Base-by-base conservation (phyloP, 495 filamentous ascomycete species). In the Amphirosellinia nigrospora region DNA sequence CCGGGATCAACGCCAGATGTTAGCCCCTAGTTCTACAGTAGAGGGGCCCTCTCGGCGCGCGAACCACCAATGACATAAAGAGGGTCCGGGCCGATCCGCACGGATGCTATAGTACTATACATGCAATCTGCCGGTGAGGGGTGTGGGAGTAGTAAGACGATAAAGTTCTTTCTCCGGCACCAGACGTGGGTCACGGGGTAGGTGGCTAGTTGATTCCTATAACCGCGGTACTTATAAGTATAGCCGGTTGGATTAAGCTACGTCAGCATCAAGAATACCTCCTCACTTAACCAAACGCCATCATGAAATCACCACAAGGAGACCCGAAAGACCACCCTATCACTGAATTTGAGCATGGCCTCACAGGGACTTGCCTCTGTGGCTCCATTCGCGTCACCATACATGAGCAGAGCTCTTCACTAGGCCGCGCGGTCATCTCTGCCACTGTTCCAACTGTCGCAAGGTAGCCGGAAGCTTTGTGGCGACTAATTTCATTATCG, bases 341-440 rank as follows among this genome's bases (percentile, higher is more conserved):
- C 38, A 6, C 66, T 4, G 48, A 56, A 19, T 69, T 69, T n/a
- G 53, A 58, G 21, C n/a, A 69, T 3, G 66, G 39, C 4, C 53
- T 77, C 71, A 69, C 71, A 65, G 81, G 79, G 13, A 76, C 77
- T 28, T 84, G 81, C 61, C 73, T 75, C 34, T 81, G 82, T 75
- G 78, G 79, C 28, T 73, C 75, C 56, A 75, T 83, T 11, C 76
- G 69, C 2, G 78, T 82, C 39, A 80, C 74, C 15, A 76, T 84
- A 72, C 73, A 74, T 23, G 81, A 82, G 19, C 48, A 1, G 73
- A 80, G 4, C 78, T 84, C 65, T 83, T 83, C 71, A 71, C 69
- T 13, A 61, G 63, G 3, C 73, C 52, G n/a, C 70, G 80, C 56
- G 81, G 81, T 3, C 73, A 77, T 56, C 50, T 72, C 9, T 75